phyloP scores from a whole-genome alignment of 2,329 filamentous ascomycete genomes.

The Venturia aucupariae region DNA sequence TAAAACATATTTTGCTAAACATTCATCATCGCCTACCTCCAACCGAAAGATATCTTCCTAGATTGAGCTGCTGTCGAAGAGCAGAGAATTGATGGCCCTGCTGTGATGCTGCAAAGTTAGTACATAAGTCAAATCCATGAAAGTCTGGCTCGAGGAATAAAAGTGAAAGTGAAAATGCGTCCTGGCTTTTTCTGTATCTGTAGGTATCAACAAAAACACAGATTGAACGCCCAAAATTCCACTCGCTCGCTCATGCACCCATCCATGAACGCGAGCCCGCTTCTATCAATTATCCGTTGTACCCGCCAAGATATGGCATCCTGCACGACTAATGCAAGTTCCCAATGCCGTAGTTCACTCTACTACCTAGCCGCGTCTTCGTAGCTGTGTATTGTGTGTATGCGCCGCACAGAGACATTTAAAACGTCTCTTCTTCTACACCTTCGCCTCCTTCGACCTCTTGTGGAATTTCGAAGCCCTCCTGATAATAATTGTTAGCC shows the following conservation, averaged over 20 bases:
- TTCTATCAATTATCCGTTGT: not conserved
- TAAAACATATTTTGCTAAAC: too few species aligned
- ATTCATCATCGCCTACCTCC: too few species aligned
- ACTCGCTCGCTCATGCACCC: not conserved
- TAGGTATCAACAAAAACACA: not conserved
- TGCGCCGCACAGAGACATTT: not conserved
- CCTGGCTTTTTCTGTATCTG: not conserved
- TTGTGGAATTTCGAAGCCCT: conserved; percentile 74
- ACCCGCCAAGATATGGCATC: not conserved
- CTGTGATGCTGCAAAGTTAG: too few species aligned
- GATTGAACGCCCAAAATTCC: conserved; percentile 1
- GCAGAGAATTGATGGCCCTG: too few species aligned
- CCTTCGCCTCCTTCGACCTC: conserved; percentile 54
- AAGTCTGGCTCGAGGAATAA: not conserved
- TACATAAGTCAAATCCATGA: too few species aligned
- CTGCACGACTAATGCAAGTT: conserved; percentile 7
- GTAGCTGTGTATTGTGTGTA: not conserved
- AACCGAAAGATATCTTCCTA: too few species aligned
- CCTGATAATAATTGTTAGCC: conserved; percentile 21
- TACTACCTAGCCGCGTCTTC: not conserved
- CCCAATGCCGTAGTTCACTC: not conserved
- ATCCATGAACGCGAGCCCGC: not conserved
- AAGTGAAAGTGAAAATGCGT: not conserved
- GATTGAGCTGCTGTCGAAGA: too few species aligned
- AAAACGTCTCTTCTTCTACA: conserved; percentile 77